Percentiles rank a stretch among this genome's conserved stretches.
Evolutionary conservation across 441 rosid genomes (phyloP).

Genomic region (Populus hybrid): DNA sequence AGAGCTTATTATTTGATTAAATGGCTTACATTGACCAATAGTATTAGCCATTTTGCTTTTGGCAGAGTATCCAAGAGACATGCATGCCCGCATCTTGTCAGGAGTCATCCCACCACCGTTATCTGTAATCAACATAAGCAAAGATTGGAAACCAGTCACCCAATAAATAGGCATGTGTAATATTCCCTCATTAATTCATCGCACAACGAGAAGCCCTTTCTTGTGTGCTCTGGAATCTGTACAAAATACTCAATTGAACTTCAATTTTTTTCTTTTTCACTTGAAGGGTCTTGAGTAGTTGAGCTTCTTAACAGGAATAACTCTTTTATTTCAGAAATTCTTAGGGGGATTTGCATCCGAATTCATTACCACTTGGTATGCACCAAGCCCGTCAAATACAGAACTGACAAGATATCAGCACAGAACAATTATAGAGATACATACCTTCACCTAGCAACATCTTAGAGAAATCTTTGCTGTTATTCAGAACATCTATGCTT

Average conservation of each 20-base stretch:
- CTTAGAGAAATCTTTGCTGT: slow-evolving; percentile 35
- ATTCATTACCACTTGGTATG: neutral
- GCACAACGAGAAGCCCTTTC: neutral
- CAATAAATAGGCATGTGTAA: neutral
- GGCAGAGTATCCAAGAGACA: slow-evolving; percentile 76
- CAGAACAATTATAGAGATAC: neutral
- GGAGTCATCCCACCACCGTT: slow-evolving; percentile 83
- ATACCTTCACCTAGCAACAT: slow-evolving; percentile 61
- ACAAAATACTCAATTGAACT: too few species aligned
- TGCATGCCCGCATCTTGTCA: slow-evolving; percentile 62
- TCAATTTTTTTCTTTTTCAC: too few species aligned
- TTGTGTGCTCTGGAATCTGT: neutral
- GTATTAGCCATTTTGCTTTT: slow-evolving; percentile 74
- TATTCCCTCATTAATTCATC: neutral
- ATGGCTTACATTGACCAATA: slow-evolving; percentile 68
- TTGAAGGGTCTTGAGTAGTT: neutral
- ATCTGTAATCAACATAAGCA: slow-evolving; percentile 32
- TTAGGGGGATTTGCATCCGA: neutral
- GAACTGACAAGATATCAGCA: neutral
- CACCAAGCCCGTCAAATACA: neutral
- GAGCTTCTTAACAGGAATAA: neutral
- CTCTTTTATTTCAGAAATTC: neutral
- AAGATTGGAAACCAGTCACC: neutral
- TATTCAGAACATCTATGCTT: slow-evolving; percentile 42
- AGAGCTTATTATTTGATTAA: too few species aligned